Evolutionary conservation across 1,284 basidiomycete genomes (phyloP), one percentile per base, ranked within the genome.

Genomic region (Wolfiporia cocos): DNA sequence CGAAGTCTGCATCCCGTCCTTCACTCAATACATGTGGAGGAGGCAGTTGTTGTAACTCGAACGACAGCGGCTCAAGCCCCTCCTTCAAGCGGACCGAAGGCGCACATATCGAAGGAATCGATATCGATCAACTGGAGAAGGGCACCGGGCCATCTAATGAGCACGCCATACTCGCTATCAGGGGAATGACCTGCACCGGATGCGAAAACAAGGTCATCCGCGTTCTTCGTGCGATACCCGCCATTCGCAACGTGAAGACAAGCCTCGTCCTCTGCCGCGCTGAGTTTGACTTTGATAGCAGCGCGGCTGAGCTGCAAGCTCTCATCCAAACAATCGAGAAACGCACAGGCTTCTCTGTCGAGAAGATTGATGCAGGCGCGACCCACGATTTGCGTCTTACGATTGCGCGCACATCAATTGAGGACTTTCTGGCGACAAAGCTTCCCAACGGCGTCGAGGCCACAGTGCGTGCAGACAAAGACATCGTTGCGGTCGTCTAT

Each of bases 111-210:
- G 33, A 41, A 3, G 17, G 33, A 46, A 31, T 48, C 31, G 48
- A 48, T 12, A 42, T 51, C 14, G 44, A 44, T n/a, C 44, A 45
- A 23, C 26, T 41, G 0, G 49, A 51, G 52, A 47, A 50, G 23
- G 42, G 39, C 2, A 15, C 29, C 18, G 39, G 29, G 3, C 10
- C 34, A 2, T 31, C 32, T 3, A 41, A 22, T 22, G 44, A 49
- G 26, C 59, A 53, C 26, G 54, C 52, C 3, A 49, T 57, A 2
- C 43, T 62, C 12, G 54, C 60, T 3, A 48, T 62, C 39, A 57
- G 57, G 36, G 60, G 60, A 6, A 62, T 62, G 60, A 62, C 60
- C 4, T 62, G 60, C 51, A 59, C 55, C 5, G 60, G 60, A 2
- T 62, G 60, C 49, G 60, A 62, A 50, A 62, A 58, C 51, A 60